Conservation (phyloP, 352 stramenopile species). For the Globisporangium okanoganense region DNA sequence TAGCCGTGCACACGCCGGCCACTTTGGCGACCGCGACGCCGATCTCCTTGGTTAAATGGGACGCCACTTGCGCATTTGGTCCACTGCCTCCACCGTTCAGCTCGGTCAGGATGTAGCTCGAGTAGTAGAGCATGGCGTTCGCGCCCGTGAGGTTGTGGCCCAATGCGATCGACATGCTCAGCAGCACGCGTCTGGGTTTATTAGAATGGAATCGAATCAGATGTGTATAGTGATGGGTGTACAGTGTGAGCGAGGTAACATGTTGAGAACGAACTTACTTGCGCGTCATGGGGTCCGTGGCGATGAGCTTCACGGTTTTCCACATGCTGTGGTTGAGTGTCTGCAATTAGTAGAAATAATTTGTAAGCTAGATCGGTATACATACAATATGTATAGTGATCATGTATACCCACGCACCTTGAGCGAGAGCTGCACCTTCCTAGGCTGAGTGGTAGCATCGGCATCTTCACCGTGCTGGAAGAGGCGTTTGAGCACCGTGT, state of each 20-base stretch:
- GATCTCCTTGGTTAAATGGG: conserved; percentile 46
- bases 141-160: conserved; percentile 62
- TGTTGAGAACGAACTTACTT: conserved; percentile 18
- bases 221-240: not conserved
- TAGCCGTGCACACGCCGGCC: conserved; percentile 48
- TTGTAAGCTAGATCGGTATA: too few relatives aligned
- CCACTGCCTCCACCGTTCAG: conserved; percentile 18
- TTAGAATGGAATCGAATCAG: not conserved
- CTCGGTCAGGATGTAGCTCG: conserved; percentile 61
- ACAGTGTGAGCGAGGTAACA: not conserved
- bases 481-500: conserved; percentile 22
- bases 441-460: conserved; percentile 1
- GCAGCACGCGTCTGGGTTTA: conserved; percentile 34
- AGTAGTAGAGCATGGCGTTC: conserved; percentile 83
- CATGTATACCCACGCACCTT: too few relatives aligned
- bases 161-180: conserved; percentile 55
- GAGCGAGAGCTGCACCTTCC: conserved; percentile 22
- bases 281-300: conserved; percentile 30
- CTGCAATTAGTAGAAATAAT: conserved; percentile 10
- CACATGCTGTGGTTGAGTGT: conserved; percentile 32
- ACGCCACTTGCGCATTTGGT: conserved; percentile 6
- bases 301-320: conserved; percentile 30
- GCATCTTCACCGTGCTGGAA: conserved; percentile 16
- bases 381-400: too few relatives aligned
- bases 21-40: conserved; percentile 65